Base-by-base conservation (phyloP, 306 rosid genomes). In the Sphenostylis stenocarpa region DNA sequence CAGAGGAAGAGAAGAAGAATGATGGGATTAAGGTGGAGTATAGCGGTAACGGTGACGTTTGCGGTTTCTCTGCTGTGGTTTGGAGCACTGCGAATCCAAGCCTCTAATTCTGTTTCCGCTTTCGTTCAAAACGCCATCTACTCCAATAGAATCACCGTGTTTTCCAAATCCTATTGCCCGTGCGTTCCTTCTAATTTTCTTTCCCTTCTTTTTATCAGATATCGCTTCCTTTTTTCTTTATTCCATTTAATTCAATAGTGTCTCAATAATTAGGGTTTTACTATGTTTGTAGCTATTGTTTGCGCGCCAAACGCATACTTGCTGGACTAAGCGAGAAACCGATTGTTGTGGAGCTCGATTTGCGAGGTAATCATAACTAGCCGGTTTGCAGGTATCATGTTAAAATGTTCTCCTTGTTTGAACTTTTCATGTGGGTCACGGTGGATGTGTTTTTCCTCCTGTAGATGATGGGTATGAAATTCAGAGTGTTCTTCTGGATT, bases 151-250 rank as follows among this genome's bases (percentile, higher is more conserved):
- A 91, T 94, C 76, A 82, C 95, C 63, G 70, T 94, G 68, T 91
- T 94, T 83, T 94, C 98, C 82, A 91, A 90, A 87, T 91, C 98
- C 36, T 94, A 91, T 81, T 94, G 97, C 84, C 98, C 96, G 96
- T 94, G 33, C 14, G 65, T 31, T 56, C 15, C 60, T 53, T 53
- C 16, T 21, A 53, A 10, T 53, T 21, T 21, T 15, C 15, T 15
- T 26, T 15, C 0, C 11, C 9, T 44, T 14, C 4, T 13, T 44
- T 12, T 44, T 44, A 57, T 16, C 41, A 1, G 12, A 7, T 7
- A 7, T 49, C 10, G 3, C 44, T 39, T 11, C 14, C 44, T 3
- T 39, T 39, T 41, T 17, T 0, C 26, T 64, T 65, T 4, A 31
- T 28, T 57, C 29, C 65, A 3, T 13, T 45, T 47, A n/a, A 15